Percentiles rank a stretch among this genome's conserved stretches.
These are phyloP conservation scores for Colletotrichum gigasporum DNA, from an alignment of 2,329 filamentous ascomycete species.

Conservation along the genomic window DNA sequence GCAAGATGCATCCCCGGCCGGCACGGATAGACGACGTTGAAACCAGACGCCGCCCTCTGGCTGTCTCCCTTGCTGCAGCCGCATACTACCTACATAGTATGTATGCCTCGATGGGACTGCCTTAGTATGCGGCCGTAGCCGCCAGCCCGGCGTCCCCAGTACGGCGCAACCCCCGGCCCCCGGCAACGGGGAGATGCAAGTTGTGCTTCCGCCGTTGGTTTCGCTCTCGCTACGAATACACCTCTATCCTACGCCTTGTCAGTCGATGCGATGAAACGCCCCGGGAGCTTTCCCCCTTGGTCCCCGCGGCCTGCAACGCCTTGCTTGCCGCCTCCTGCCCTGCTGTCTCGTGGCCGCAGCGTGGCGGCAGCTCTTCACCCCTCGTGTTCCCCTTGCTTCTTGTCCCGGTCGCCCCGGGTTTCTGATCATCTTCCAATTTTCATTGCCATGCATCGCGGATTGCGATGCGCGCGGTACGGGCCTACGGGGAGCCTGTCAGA, in stretches of 20 bases:
- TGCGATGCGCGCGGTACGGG: neutral
- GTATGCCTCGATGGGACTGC: constrained; percentile 15
- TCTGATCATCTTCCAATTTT: neutral
- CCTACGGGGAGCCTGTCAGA: constrained; percentile 20
- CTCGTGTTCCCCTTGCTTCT: constrained; percentile 18
- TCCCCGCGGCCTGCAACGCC: constrained; percentile 13
- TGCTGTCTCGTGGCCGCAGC: constrained; percentile 20
- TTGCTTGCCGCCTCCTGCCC: constrained; percentile 19
- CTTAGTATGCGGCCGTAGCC: constrained; percentile 27
- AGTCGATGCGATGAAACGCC: constrained; percentile 10
- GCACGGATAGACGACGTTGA: constrained; percentile 21
- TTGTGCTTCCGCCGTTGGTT: constrained; percentile 21
- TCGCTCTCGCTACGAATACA: constrained; percentile 19
- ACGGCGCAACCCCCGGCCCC: neutral
- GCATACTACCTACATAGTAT: no score
- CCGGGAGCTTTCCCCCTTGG: constrained; percentile 15
- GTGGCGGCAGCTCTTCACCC: constrained; percentile 27
- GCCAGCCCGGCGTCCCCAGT: neutral
- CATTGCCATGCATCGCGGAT: constrained; percentile 1
- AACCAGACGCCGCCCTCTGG: constrained; percentile 25
- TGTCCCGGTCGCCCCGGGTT: neutral
- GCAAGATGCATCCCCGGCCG: constrained; percentile 21
- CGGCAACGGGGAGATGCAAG: constrained; percentile 22
- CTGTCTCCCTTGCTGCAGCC: constrained; percentile 14
- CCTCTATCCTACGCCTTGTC: constrained; percentile 2